Conservation (phyloP, 768 basidiomycete species). For the Boletus rubropictus region DNA sequence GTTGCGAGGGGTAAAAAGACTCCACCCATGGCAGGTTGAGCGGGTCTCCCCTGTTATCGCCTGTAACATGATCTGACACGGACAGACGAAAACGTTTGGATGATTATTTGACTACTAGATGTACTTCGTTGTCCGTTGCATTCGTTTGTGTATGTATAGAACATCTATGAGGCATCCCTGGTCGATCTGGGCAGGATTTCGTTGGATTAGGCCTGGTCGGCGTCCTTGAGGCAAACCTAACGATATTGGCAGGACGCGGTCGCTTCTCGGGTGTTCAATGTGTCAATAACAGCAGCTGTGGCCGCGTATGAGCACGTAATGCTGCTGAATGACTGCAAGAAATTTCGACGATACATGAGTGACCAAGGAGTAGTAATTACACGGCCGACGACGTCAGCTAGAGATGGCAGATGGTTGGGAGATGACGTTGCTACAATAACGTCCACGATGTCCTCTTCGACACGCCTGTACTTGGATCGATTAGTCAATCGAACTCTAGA, state of each 20-base stretch:
- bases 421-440: slow-evolving; percentile 24
- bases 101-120: slow-evolving; percentile 8
- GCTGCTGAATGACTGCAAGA: slow-evolving; percentile 5
- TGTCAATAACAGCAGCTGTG: neutral
- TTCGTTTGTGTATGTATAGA: slow-evolving; percentile 20
- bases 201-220: neutral
- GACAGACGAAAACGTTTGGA: neutral
- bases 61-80: slow-evolving; percentile 11
- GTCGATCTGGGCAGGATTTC: neutral
- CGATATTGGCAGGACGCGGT: neutral
- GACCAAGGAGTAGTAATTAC: slow-evolving; percentile 21
- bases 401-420: slow-evolving; percentile 12
- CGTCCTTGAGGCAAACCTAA: neutral
- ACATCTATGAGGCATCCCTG: slow-evolving; percentile 3
- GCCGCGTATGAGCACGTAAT: neutral
- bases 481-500: neutral
- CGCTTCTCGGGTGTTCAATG: neutral
- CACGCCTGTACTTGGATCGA: slow-evolving; percentile 11
- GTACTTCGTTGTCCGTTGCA: slow-evolving; percentile 15
- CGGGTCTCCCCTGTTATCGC: slow-evolving; percentile 16
- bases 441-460: slow-evolving; percentile 16
- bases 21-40: slow-evolving; percentile 24
- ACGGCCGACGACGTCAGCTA: slow-evolving; percentile 15
- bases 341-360: slow-evolving; percentile 16
- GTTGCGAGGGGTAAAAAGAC: slow-evolving; percentile 32